A percentile compares a stretch with the other conserved stretches of the same genome.
These are phyloP conservation scores for Candida frijolesensis DNA, from an alignment of 1,139 yeast genomes.

Conservation along the genomic window DNA sequence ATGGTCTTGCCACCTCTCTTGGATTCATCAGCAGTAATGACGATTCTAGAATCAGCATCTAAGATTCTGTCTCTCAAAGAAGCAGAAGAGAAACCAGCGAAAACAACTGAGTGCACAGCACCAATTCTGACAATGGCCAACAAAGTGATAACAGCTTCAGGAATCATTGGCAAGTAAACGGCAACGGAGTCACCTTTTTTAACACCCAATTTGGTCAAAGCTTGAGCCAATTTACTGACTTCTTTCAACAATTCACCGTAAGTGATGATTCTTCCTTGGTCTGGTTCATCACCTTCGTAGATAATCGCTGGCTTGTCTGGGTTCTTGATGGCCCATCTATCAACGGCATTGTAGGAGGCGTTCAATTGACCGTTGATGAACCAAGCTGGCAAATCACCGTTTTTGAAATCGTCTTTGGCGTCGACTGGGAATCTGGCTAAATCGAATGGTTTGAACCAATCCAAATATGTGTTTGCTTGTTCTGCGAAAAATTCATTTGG, in stretches of 20 bases:
- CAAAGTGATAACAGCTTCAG: slow-evolving; percentile 73
- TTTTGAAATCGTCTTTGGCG: slow-evolving; percentile 52
- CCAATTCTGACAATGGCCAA: slow-evolving; percentile 79
- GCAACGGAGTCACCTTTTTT: slow-evolving; percentile 84
- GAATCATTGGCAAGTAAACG: slow-evolving; percentile 84
- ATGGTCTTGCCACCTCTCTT: slow-evolving; percentile 82
- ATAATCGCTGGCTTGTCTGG: slow-evolving; percentile 78
- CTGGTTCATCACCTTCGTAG: slow-evolving; percentile 79
- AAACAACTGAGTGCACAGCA: slow-evolving; percentile 80
- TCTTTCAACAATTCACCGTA: slow-evolving; percentile 73
- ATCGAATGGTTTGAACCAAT: slow-evolving; percentile 68
- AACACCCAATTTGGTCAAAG: slow-evolving; percentile 66
- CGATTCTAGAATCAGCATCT: slow-evolving; percentile 74
- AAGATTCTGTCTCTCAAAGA: slow-evolving; percentile 75
- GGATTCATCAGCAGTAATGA: slow-evolving; percentile 80
- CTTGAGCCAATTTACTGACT: slow-evolving; percentile 71
- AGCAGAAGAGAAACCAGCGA: slow-evolving; percentile 81
- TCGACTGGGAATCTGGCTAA: slow-evolving; percentile 56
- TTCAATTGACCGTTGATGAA: slow-evolving; percentile 76
- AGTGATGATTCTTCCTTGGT: slow-evolving; percentile 62
- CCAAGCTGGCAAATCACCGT: slow-evolving; percentile 77
- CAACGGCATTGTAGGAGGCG: slow-evolving; percentile 78
- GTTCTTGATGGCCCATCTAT: slow-evolving; percentile 72
- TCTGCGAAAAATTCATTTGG: slow-evolving; percentile 69
- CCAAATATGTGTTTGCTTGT: slow-evolving; percentile 55